Evolutionary conservation across 257 asterid species (phyloP).

Genomic region (Solanum neorickii): DNA sequence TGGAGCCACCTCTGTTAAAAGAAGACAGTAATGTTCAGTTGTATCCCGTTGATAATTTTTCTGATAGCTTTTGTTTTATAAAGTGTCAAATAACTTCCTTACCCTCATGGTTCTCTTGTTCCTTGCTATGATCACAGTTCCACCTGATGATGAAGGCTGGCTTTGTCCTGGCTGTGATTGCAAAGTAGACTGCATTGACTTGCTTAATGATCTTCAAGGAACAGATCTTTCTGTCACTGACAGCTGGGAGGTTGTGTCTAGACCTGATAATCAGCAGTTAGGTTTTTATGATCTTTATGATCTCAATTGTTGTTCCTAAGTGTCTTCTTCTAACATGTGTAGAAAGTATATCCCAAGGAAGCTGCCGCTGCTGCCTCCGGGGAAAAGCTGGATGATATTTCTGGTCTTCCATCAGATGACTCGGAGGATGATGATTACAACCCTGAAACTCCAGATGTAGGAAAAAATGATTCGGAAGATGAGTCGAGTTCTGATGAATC

Average conservation of each 20-base stretch:
- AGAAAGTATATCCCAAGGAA: slow-evolving; percentile 94
- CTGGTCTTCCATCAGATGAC: slow-evolving; percentile 66
- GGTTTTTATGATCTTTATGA: not conserved
- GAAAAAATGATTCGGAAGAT: slow-evolving; percentile 32
- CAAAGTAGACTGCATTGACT: slow-evolving; percentile 74
- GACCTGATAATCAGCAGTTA: not conserved
- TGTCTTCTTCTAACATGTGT: slow-evolving; percentile 18
- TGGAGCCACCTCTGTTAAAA: slow-evolving; percentile 88
- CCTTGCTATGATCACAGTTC: slow-evolving; percentile 44
- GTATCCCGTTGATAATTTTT: slow-evolving; percentile 5
- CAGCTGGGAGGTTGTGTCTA: slow-evolving; percentile 82
- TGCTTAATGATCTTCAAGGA: slow-evolving; percentile 69
- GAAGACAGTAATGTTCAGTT: slow-evolving; percentile 49
- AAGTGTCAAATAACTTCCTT: not conserved
- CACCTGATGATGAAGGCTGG: slow-evolving; percentile 97
- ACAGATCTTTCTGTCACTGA: slow-evolving; percentile 45
- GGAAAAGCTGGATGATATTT: slow-evolving; percentile 43
- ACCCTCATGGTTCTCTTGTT: slow-evolving; percentile 1
- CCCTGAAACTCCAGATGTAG: slow-evolving; percentile 55
- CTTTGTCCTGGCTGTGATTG: slow-evolving; percentile 99
- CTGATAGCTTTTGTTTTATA: not conserved
- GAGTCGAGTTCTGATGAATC: slow-evolving; percentile 54
- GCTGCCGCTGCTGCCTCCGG: slow-evolving; percentile 80
- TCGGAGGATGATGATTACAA: slow-evolving; percentile 89
- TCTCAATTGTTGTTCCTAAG: slow-evolving; percentile 11